Percentiles rank a stretch among this genome's conserved stretches.
phyloP scores from a whole-genome alignment of 176 grass and related monocot genomes.

The Aegilops tauschii region DNA sequence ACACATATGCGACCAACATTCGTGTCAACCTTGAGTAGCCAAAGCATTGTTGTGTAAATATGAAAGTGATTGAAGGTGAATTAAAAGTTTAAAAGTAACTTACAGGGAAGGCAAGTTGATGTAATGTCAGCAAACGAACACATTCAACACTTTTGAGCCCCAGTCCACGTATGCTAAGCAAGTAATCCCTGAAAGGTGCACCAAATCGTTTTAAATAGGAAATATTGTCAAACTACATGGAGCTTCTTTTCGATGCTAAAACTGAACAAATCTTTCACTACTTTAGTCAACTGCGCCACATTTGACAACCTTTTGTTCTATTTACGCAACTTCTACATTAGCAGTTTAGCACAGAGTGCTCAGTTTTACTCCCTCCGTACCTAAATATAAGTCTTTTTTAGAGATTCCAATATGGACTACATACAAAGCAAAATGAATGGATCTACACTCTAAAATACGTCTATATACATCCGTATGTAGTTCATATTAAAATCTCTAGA shows the following conservation, averaged over 20 bases:
- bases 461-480: too few relatives aligned
- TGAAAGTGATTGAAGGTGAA: constrained; percentile 20
- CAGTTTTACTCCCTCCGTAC: not conserved
- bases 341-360: not conserved
- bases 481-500: too few relatives aligned
- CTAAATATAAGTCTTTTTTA: too few relatives aligned
- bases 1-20: constrained; percentile 98
- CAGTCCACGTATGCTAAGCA: constrained; percentile 89
- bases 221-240: constrained; percentile 16
- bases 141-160: constrained; percentile 99
- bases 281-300: constrained; percentile 3
- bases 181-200: constrained; percentile 74
- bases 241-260: constrained; percentile 5
- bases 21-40: constrained; percentile 70
- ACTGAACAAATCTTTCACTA: not conserved
- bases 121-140: constrained; percentile 83
- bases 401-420: too few relatives aligned
- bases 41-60: constrained; percentile 40
- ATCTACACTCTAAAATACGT: too few relatives aligned
- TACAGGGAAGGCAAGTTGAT: constrained; percentile 95
- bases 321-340: constrained; percentile 10
- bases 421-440: too few relatives aligned
- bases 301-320: not conserved
- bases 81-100: constrained; percentile 33
- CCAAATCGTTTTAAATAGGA: constrained; percentile 23